Conservation (phyloP, 2,329 filamentous ascomycete species). For the Aspergillus tubingensis region DNA sequence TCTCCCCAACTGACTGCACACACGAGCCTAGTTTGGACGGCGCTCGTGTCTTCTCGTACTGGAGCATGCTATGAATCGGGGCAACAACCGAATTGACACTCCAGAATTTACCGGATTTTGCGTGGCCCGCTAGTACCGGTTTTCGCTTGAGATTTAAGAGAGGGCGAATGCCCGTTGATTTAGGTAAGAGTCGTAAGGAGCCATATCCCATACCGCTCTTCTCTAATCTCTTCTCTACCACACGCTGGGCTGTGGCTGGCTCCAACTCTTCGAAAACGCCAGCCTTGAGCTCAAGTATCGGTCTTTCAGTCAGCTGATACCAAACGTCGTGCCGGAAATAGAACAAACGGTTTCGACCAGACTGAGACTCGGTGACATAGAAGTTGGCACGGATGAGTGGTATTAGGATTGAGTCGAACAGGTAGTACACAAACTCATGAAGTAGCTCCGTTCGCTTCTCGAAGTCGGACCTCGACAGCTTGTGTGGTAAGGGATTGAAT, state of each 20-base stretch:
- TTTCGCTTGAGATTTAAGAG: conserved; percentile 83
- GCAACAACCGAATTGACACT: conserved; percentile 72
- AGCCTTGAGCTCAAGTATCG: conserved; percentile 65
- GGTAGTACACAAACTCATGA: conserved; percentile 82
- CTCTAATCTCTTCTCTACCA: conserved; percentile 64
- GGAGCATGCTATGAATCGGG: conserved; percentile 75
- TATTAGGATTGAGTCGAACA: conserved; percentile 89
- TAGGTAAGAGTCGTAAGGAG: conserved; percentile 79
- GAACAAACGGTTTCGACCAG: conserved; percentile 77
- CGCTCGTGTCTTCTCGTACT: conserved; percentile 67
- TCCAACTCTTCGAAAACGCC: conserved; percentile 79
- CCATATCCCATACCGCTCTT: conserved; percentile 72
- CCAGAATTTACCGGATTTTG: conserved; percentile 52
- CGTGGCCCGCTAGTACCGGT: conserved; percentile 52
- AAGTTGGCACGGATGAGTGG: conserved; percentile 86
- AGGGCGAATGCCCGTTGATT: conserved; percentile 71
- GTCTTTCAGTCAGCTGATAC: conserved; percentile 73
- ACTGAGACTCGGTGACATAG: conserved; percentile 88
- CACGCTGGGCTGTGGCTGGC: conserved; percentile 54
- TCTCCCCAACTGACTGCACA: conserved; percentile 77
- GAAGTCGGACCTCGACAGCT: conserved; percentile 69
- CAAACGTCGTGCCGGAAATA: conserved; percentile 96
- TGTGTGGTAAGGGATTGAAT: conserved; percentile 38
- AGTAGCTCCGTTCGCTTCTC: conserved; percentile 77
- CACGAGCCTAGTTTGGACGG: conserved; percentile 71